Evolutionary conservation across 495 filamentous ascomycete species (phyloP), one percentile per base, ranked within the genome.

Genomic region (Annulohypoxylon bovei): DNA sequence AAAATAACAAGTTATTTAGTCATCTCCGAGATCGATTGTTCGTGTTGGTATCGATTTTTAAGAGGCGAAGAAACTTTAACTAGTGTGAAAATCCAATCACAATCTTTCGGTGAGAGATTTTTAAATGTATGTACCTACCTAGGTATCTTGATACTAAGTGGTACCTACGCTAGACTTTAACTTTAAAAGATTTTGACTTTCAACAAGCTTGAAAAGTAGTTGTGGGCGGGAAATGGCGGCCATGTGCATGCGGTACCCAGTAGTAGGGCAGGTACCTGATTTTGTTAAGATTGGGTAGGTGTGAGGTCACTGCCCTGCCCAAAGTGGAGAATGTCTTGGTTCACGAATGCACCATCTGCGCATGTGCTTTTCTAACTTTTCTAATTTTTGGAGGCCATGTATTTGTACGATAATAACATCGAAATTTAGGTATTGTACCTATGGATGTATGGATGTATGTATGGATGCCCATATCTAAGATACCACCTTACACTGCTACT

Each of bases 261-360:
- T 46, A 20, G 32, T 62, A 71, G 57, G 68, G 58, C 64, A 70
- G 54, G 67, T 72, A 71, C 68, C 58, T 72, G 59, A 55, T 40
- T 72, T 47, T 56, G 42, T 27, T 18, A 60, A 27, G 54, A 72
- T 72, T 72, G 69, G 64, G 69, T 72, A 68, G 50, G 30, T 59
- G 69, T 72, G 69, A 72, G 64, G 64, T 72, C 69, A 72, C 64
- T 65, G 50, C 54, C 46, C 65, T 65, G 59, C 64, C 64, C 64
- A 67, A 72, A 60, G 69, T 72, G 69, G 69, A 37, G 64, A 64
- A 64, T 0, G 11, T 2, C 42, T 52, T 58, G 55, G 28, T 16
- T 53, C 28, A 27, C 33, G 49, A 53, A 33, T 20, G 49, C 27
- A 53, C 47, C 30, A 9, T 53, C n/a, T 18, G 27, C 14, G 49